A percentile compares a stretch with the other conserved stretches of the same genome.
Evolutionary conservation across 805 yeast genomes (phyloP).

Genomic region (Candida tallmaniae): DNA sequence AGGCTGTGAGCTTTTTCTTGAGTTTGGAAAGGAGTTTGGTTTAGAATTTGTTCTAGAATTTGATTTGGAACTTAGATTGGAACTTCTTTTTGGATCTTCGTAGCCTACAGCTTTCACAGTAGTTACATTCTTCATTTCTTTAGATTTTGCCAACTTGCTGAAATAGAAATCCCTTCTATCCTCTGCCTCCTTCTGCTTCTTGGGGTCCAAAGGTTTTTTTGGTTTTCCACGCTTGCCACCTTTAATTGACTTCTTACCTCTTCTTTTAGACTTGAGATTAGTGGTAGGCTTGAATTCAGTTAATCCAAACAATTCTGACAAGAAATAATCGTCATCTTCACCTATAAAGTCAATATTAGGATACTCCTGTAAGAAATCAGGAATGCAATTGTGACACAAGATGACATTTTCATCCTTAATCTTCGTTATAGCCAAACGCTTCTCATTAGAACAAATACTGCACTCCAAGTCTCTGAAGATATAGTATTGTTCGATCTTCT

Average conservation of each 20-base stretch:
- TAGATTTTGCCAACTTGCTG: slow-evolving; percentile 25
- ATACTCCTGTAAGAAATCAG: slow-evolving; percentile 11
- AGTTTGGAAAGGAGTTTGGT: slow-evolving; percentile 1
- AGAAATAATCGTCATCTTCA: slow-evolving; percentile 45
- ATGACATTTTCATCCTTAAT: slow-evolving; percentile 16
- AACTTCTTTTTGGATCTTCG: slow-evolving; percentile 4
- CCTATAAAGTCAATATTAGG: slow-evolving; percentile 25
- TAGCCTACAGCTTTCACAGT: slow-evolving; percentile 39
- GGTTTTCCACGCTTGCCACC: slow-evolving; percentile 17
- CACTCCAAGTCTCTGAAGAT: slow-evolving; percentile 51
- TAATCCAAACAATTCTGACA: slow-evolving; percentile 45
- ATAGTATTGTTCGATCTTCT: slow-evolving; percentile 42
- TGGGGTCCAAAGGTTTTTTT: slow-evolving; percentile 6
- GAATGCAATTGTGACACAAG: slow-evolving; percentile 42
- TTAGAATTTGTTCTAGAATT: slow-evolving; percentile 5
- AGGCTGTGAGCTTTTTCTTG: not conserved
- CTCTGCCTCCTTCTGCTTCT: slow-evolving; percentile 17
- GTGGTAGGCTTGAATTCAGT: slow-evolving; percentile 32
- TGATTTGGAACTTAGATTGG: slow-evolving; percentile 4
- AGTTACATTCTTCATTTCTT: slow-evolving; percentile 32
- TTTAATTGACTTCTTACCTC: slow-evolving; percentile 28
- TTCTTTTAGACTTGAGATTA: slow-evolving; percentile 21
- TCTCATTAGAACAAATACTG: slow-evolving; percentile 38
- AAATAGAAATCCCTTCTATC: slow-evolving; percentile 36
- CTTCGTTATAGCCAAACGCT: slow-evolving; percentile 33